phyloP scores from a whole-genome alignment of 2,329 filamentous ascomycete species.

The Fusarium clavum region DNA sequence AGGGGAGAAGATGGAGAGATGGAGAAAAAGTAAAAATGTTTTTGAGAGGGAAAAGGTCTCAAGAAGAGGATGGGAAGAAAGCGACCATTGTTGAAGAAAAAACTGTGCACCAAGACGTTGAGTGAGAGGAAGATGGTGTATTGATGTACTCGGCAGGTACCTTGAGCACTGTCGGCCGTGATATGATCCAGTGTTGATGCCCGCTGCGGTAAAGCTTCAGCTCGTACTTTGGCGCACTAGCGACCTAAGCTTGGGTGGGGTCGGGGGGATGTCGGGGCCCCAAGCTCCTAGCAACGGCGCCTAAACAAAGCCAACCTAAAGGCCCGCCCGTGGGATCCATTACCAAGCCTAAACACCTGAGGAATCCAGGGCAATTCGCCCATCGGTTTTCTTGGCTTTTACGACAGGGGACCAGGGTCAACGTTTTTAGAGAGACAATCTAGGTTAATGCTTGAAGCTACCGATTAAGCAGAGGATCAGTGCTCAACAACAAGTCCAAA shows the following conservation, averaged over 20 bases:
- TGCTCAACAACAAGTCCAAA: conserved; percentile 2
- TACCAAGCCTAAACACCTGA: conserved; percentile 24
- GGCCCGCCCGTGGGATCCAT: conserved; percentile 16
- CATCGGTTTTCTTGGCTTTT: conserved; percentile 31
- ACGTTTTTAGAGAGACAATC: conserved; percentile 13
- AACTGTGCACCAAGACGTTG: conserved; percentile 21
- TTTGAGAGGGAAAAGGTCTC: conserved; percentile 5
- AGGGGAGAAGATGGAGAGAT: conserved; percentile 12
- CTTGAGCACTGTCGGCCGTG: conserved; percentile 12
- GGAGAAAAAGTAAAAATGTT: background rate
- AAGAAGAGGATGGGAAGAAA: conserved; percentile 23
- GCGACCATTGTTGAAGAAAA: background rate
- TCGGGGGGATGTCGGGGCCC: conserved; percentile 30
- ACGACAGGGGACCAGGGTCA: conserved; percentile 17
- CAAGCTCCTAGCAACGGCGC: conserved; percentile 47
- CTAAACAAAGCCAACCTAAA: conserved; percentile 42
- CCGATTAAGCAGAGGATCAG: conserved; percentile 1
- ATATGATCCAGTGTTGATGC: conserved; percentile 27
- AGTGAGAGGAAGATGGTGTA: conserved; percentile 25
- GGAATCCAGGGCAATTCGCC: conserved; percentile 26
- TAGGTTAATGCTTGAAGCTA: conserved; percentile 10
- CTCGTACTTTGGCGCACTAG: conserved; percentile 37
- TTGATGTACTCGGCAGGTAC: conserved; percentile 38
- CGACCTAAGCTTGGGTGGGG: conserved; percentile 41
- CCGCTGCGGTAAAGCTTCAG: conserved; percentile 33